phyloP scores from a whole-genome alignment of 164 flowering plant genomes.

The Vitis riparia region DNA sequence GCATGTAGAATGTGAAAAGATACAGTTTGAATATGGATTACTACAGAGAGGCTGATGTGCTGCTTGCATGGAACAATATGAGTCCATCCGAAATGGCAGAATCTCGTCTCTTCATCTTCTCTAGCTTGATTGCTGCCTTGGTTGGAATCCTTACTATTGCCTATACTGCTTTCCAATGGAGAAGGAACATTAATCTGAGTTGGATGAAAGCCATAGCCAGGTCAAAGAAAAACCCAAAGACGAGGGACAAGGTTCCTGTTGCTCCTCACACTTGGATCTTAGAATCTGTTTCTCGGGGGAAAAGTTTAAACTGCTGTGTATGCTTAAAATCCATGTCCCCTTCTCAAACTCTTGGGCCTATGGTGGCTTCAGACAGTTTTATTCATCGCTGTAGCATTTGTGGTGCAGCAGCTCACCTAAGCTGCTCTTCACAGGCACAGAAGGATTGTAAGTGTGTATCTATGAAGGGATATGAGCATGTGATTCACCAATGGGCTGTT shows the following conservation, averaged over 20 bases:
- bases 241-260: slow-evolving; percentile 64
- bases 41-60: slow-evolving; percentile 27
- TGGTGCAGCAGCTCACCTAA: slow-evolving; percentile 83
- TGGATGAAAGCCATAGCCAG: slow-evolving; percentile 93
- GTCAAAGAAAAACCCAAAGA: slow-evolving; percentile 80
- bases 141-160: slow-evolving; percentile 77
- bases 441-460: slow-evolving; percentile 96
- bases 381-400: slow-evolving; percentile 73
- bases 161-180: slow-evolving; percentile 92
- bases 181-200: slow-evolving; percentile 77
- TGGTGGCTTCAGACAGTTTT: slow-evolving; percentile 66
- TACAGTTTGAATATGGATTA: slow-evolving; percentile 52
- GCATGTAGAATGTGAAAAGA: slow-evolving; percentile 1
- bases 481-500: slow-evolving; percentile 93
- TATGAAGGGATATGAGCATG: slow-evolving; percentile 71
- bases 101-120: slow-evolving; percentile 54
- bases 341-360: slow-evolving; percentile 80
- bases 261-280: slow-evolving; percentile 74
- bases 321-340: slow-evolving; percentile 76
- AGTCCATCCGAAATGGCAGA: slow-evolving; percentile 49
- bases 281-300: slow-evolving; percentile 77
- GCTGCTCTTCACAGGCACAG: slow-evolving; percentile 71
- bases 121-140: slow-evolving; percentile 64
- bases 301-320: slow-evolving; percentile 83
- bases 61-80: slow-evolving; percentile 42